Evolutionary conservation across 140 eudicot species (phyloP).

Genomic region (Anethum foeniculum): DNA sequence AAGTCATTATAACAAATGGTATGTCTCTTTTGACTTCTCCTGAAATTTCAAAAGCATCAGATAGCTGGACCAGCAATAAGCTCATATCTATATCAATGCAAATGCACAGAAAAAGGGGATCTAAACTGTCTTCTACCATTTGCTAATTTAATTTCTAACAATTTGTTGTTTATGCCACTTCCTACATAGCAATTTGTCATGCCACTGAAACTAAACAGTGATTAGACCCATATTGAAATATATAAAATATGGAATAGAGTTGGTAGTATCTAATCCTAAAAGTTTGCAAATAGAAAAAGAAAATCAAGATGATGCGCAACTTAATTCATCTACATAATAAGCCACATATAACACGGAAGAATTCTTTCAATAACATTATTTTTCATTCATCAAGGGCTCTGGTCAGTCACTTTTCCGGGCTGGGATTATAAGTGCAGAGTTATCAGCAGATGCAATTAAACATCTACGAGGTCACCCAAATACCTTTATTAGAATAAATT

Average conservation of each 20-base stretch:
- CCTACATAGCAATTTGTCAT: background rate
- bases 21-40: constrained; percentile 56
- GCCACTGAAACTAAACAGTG: background rate
- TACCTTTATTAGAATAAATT: background rate
- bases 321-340: background rate
- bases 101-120: background rate
- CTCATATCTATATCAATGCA: background rate
- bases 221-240: background rate
- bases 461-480: background rate
- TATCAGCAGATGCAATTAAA: background rate
- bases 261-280: background rate
- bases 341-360: background rate
- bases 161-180: background rate
- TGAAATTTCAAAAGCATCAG: constrained; percentile 21
- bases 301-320: background rate
- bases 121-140: background rate
- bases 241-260: background rate
- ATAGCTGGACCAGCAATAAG: background rate
- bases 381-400: no score
- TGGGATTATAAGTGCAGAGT: background rate
- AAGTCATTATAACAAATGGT: constrained; percentile 91
- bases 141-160: background rate
- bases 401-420: no score
- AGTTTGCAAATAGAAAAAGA: background rate
- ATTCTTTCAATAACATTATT: background rate